Evolutionary conservation across 352 stramenopile species (phyloP), one percentile per base, ranked within the genome.

Genomic region (Blastocystis sp.): DNA sequence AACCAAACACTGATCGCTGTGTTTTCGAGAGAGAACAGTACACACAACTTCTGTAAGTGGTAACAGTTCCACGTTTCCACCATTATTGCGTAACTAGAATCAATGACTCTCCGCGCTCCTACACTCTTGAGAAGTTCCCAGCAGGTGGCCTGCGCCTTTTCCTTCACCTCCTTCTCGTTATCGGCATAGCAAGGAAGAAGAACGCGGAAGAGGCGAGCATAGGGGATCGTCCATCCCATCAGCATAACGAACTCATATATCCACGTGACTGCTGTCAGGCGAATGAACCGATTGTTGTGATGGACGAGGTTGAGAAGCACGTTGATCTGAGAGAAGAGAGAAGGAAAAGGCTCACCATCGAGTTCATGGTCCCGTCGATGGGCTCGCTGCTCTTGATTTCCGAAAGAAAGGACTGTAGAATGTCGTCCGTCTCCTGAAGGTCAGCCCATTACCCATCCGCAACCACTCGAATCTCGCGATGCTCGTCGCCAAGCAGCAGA

Each of bases 341-440:
- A 26, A 7, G 15, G 18, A 8, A 26, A 47, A 29, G 7, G 43
- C 4, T 23, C 15, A 84, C 56, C 34, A 84, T 64, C 8, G 73
- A 69, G 56, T 84, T 84, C 73, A 84, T 84, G 3, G 47, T 61
- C 45, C 26, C 29, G 1, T 59, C 45, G 41, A 50, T 84, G 11
- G 62, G 29, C 39, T 84, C 73, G 56, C 73, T 84, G 50, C 73
- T 84, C 26, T 84, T 84, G 73, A 84, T 84, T 45, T 84, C 73
- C 2, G 73, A 84, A 7, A 84, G 56, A 53, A 84, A 84, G 15
- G 73, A 84, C 4, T 29, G 59, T 13, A 84, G 39, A 4, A 84
- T 29, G 26, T 84, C 73, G 39, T 84, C 73, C 5, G 73, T 66
- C 68, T 84, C 73, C 73, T 84, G 39, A 7, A 23, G 20, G 11